phyloP scores from a whole-genome alignment of 2,329 filamentous ascomycete species.

The Hypoxylon sp. region DNA sequence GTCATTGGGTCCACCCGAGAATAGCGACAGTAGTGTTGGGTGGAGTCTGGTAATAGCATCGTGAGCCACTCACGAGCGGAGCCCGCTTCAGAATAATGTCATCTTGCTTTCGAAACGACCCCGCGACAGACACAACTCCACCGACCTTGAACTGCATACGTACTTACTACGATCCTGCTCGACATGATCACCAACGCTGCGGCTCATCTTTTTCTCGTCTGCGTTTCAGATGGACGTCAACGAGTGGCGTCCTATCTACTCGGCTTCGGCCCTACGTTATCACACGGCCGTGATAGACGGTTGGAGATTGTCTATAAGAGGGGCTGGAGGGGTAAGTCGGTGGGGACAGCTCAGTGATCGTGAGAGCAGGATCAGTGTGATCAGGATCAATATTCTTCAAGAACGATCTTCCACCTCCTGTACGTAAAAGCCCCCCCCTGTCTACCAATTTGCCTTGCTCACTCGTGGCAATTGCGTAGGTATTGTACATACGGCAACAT shows the following conservation, averaged over 20 bases:
- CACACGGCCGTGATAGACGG: slow-evolving; percentile 6
- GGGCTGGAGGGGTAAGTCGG: slow-evolving; percentile 16
- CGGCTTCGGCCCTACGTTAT: not conserved
- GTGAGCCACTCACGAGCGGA: slow-evolving; percentile 14
- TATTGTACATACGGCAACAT: not conserved
- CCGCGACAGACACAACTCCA: slow-evolving; percentile 20
- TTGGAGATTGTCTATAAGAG: slow-evolving; percentile 23
- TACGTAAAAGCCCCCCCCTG: slow-evolving; percentile 3
- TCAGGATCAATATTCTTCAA: too few species aligned
- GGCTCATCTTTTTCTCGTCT: slow-evolving; percentile 22
- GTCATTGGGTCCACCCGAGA: slow-evolving; percentile 28
- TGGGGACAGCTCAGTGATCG: slow-evolving; percentile 8
- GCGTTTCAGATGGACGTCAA: slow-evolving; percentile 28
- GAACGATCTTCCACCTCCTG: slow-evolving; percentile 10
- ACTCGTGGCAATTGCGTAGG: slow-evolving; percentile 22
- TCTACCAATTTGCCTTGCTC: slow-evolving; percentile 23
- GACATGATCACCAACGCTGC: slow-evolving; percentile 31
- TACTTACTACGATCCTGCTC: slow-evolving; percentile 20
- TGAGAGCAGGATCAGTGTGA: slow-evolving; percentile 16
- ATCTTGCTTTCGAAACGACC: slow-evolving; percentile 27
- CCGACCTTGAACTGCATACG: not conserved
- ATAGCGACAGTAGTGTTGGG: slow-evolving; percentile 7
- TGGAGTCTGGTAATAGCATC: slow-evolving; percentile 13
- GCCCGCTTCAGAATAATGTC: slow-evolving; percentile 18
- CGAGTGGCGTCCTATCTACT: slow-evolving; percentile 22